A percentile compares a stretch with the other conserved stretches of the same genome.
phyloP scores from a whole-genome alignment of 2,329 filamentous ascomycete species.

The Colletotrichum tropicale region DNA sequence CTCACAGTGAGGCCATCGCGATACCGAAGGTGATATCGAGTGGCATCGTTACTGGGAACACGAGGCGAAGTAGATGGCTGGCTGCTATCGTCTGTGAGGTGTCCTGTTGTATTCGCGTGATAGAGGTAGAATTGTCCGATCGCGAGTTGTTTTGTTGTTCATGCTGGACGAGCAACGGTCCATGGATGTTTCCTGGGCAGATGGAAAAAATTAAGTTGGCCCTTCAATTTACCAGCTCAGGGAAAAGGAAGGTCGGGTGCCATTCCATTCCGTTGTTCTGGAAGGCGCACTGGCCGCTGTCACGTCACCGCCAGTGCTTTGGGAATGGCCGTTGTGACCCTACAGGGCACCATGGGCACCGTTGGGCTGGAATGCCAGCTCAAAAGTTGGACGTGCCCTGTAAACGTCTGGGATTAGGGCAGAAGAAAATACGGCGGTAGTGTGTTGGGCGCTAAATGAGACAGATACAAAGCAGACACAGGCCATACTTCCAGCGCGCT shows the following conservation, averaged over 20 bases:
- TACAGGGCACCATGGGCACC: background rate
- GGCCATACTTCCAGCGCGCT: background rate
- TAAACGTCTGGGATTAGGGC: background rate
- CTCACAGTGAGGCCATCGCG: conserved; percentile 6
- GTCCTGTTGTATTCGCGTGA: background rate
- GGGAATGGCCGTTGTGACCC: background rate
- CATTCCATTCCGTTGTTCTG: background rate
- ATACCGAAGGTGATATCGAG: background rate
- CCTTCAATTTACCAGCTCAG: background rate
- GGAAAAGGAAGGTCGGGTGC: background rate
- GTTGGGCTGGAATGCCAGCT: background rate
- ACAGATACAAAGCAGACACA: background rate
- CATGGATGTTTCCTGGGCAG: conserved; percentile 6
- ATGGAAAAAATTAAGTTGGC: background rate
- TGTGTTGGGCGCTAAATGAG: background rate
- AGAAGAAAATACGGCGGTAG: background rate
- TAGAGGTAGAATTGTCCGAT: background rate
- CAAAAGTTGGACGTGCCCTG: background rate
- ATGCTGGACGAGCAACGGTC: background rate
- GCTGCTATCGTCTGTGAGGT: background rate
- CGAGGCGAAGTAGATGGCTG: background rate
- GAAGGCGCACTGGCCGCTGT: conserved; percentile 2
- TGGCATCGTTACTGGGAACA: background rate
- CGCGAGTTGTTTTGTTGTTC: conserved; percentile 4
- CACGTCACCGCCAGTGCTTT: conserved; percentile 8